Base-by-base conservation (phyloP, 1,284 basidiomycete genomes). In the Trichosporon asahii region DNA sequence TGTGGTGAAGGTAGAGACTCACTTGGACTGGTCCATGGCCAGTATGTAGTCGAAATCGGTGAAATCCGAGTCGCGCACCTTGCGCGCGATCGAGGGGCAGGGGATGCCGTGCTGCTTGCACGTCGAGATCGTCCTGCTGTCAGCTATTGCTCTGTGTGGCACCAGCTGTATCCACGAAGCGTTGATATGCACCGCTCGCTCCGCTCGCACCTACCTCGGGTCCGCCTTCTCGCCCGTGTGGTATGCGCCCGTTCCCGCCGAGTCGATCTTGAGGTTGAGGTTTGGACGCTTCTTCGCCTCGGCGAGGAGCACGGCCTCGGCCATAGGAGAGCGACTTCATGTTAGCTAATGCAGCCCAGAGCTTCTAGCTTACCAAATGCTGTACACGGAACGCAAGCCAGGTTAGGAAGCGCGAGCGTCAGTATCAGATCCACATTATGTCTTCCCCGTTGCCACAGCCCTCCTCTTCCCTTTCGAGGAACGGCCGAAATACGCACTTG, bases 11-110 rank as follows among this genome's bases (percentile, higher is more conserved):
- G 11, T 9, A 14, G 35, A 37, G 11, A 11, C 35, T 11, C 14
- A 37, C 35, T 37, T 37, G 35, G 35, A 37, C 31, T 76, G 68
- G 70, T 83, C 85, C 85, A 85, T 85, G 2, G 85, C 85, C 33
- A 86, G 77, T 66, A 86, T 85, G 73, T 84, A 84, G 76, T 85
- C 79, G 71, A 85, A 86, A 9, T 73, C 71, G 64, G 66, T 49
- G 65, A 80, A 86, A 76, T 86, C 85, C 11, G 66, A 21, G 8
- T 64, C 60, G 0, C 68, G 68, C 25, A 86, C 80, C 18, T 78
- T 78, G 46, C 85, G 78, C 1, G 85, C 85, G 1, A 75, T 71
- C 60, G 79, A 81, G 25, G 79, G 73, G 67, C 84, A 82, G 1
- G 84, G 81, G 23, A 86, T 78, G 8, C 76, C 73, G 67, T 85